Percentiles rank a stretch among this genome's conserved stretches.
These are phyloP conservation scores for Kwoniella dejecticola DNA, from an alignment of 768 basidiomycete genomes.

Conservation along the genomic window DNA sequence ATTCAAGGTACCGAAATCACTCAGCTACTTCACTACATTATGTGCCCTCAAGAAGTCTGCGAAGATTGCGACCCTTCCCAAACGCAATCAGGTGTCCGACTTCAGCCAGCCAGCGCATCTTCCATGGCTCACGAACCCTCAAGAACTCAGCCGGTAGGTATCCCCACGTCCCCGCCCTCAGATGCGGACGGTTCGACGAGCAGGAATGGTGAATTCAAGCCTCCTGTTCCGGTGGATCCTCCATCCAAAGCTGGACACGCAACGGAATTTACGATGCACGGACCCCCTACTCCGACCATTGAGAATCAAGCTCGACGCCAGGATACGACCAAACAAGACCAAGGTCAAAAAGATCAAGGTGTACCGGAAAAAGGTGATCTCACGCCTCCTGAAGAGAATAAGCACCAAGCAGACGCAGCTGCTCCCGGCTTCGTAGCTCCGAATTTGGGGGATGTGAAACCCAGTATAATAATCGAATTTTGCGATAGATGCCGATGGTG, in stretches of 20 bases:
- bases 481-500: slow-evolving; percentile 91
- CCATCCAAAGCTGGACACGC: slow-evolving; percentile 6
- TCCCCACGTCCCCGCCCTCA: neutral
- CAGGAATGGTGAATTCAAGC: neutral
- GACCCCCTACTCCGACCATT: slow-evolving; percentile 10
- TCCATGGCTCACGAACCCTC: neutral
- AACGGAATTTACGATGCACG: slow-evolving; percentile 6
- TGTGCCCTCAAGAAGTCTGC: slow-evolving; percentile 1
- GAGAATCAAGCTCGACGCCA: no score
- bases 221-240: slow-evolving; percentile 17
- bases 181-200: neutral
- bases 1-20: no score
- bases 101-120: neutral
- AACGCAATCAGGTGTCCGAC: neutral
- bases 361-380: slow-evolving; percentile 3
- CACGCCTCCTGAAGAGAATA: neutral
- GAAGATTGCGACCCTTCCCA: slow-evolving; percentile 6
- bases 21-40: no score
- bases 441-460: slow-evolving; percentile 34
- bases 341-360: no score
- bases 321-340: no score
- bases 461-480: slow-evolving; percentile 82
- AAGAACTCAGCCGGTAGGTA: neutral
- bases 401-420: no score
- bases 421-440: slow-evolving; percentile 3